Evolutionary conservation across 768 basidiomycete species (phyloP), one percentile per base, ranked within the genome.

Genomic region (Omphalotus guepiniiformis): DNA sequence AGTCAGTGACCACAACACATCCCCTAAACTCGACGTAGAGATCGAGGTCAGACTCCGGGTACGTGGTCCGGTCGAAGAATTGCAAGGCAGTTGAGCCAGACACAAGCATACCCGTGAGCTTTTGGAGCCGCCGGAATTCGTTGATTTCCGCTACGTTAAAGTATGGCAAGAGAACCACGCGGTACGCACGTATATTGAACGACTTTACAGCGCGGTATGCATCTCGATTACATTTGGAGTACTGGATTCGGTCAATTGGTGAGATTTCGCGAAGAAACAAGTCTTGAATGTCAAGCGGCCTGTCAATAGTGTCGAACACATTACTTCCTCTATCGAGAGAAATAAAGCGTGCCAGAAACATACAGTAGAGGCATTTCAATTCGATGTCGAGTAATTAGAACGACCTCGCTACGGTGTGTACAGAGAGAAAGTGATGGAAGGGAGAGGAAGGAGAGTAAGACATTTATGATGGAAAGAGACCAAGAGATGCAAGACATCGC

Each of bases 21-120:
- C 59, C 54, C 0, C 58, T 55, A 2, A 66, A 62, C 5, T 70
- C 60, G 13, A 67, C 61, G 55, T 80, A 80, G 3, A 81, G 30
- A 45, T 82, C 80, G 6, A 82, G 68, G 51, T 81, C 79, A 0
- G 78, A 67, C 3, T 65, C 65, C 3, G 66, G 61, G 50, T 77
- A 79, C 29, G 60, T 59, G 0, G 63, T 53, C 15, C 76, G 56
- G 40, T 74, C 71, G 34, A 82, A 64, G 52, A 79, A 77, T 41
- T 81, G 79, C 2, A 80, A 66, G 0, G 76, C 78, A 22, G 61
- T 64, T 0, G 79, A 79, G 8, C 79, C 79, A 3, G 79, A 80
- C 16, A 82, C 71, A 19, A 81, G 53, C 0, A 70, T 68, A 30
- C 66, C 70, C 0, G 74, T 76, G 13, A 47, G 53, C 0, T 64